phyloP scores from a whole-genome alignment of 2,329 filamentous ascomycete species.

The Diplocarpon mali region DNA sequence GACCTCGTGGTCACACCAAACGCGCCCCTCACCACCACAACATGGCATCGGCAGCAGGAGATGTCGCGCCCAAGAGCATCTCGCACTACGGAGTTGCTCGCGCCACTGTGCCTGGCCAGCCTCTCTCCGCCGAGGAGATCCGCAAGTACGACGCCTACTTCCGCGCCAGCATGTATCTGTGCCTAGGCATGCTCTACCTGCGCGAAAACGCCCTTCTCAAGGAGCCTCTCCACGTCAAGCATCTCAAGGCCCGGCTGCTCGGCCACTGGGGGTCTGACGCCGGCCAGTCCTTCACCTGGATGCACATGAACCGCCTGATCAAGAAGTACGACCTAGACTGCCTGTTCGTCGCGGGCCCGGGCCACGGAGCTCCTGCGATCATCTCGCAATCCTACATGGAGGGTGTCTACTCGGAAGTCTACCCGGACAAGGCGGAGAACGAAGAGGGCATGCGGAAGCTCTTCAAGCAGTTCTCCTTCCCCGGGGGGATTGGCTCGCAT shows the following conservation, averaged over 20 bases:
- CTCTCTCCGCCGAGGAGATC: conserved; percentile 55
- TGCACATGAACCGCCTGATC: conserved; percentile 74
- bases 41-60: conserved; percentile 20
- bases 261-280: conserved; percentile 73
- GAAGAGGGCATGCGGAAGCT: conserved; percentile 59
- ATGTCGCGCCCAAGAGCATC: conserved; percentile 41
- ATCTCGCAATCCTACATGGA: conserved; percentile 69
- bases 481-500: conserved; percentile 67
- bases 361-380: conserved; percentile 66
- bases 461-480: conserved; percentile 78
- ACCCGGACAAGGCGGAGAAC: conserved; percentile 61
- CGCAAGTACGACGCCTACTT: conserved; percentile 62
- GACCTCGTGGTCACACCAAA: too few species aligned
- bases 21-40: too few species aligned
- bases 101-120: conserved; percentile 49
- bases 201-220: conserved; percentile 61
- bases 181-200: conserved; percentile 72
- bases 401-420: conserved; percentile 67
- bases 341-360: conserved; percentile 65
- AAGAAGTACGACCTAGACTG: conserved; percentile 67
- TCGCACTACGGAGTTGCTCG: conserved; percentile 54
- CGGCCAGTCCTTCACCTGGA: conserved; percentile 72
- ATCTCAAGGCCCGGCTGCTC: conserved; percentile 63
- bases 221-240: conserved; percentile 54
- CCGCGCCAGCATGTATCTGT: conserved; percentile 63